Conservation (phyloP, 495 filamentous ascomycete genomes). For the Aspergillus egyptiacus region DNA sequence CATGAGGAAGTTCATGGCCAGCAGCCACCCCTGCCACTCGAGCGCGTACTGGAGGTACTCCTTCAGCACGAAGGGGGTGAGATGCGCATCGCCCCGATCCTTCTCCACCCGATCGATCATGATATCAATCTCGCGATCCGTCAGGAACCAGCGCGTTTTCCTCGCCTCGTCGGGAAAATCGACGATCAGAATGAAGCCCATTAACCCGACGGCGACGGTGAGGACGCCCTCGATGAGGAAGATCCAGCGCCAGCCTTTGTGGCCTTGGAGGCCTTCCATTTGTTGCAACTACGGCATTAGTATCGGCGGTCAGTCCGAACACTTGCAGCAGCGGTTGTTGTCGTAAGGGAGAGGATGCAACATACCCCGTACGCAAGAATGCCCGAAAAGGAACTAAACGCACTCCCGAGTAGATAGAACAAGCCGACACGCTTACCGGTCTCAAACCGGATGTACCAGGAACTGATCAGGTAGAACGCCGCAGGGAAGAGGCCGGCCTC, state of each 20-base stretch:
- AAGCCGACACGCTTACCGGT: constrained; percentile 52
- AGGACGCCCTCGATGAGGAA: constrained; percentile 51
- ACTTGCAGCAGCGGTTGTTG: neutral
- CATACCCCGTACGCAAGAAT: constrained; percentile 55
- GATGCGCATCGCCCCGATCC: constrained; percentile 46
- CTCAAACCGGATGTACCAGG: constrained; percentile 53
- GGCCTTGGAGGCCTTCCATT: constrained; percentile 36
- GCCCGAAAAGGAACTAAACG: constrained; percentile 48
- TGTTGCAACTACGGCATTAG: constrained; percentile 18
- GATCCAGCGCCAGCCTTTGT: constrained; percentile 54
- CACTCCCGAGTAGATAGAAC: constrained; percentile 48
- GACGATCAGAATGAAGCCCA: constrained; percentile 41
- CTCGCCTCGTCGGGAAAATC: constrained; percentile 45
- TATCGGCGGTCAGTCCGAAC: neutral
- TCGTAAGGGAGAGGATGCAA: neutral
- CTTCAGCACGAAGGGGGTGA: constrained; percentile 33
- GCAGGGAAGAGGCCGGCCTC: constrained; percentile 56
- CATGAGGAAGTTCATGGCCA: constrained; percentile 41
- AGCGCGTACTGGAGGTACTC: constrained; percentile 37
- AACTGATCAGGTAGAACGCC: constrained; percentile 48
- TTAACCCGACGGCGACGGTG: constrained; percentile 27
- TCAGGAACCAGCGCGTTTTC: constrained; percentile 38
- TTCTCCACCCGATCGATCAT: constrained; percentile 44
- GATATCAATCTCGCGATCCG: constrained; percentile 37
- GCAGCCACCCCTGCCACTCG: constrained; percentile 53